Conservation (phyloP, 768 basidiomycete species). For the Cystobasidium ongulense region DNA sequence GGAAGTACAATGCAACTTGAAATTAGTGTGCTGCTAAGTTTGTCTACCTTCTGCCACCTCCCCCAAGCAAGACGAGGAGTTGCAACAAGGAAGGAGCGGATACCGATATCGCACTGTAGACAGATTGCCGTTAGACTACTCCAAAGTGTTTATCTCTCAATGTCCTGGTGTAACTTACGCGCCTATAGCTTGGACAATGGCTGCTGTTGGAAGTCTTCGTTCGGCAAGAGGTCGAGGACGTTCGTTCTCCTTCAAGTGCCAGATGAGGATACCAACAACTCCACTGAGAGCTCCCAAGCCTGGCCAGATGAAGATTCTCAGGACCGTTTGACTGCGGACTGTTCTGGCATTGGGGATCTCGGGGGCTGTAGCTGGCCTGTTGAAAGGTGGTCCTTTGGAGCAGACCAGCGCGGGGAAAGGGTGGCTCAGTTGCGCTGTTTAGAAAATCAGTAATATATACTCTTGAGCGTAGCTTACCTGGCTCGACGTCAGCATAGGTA, state of each 20-base stretch:
- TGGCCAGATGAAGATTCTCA: constrained; percentile 18
- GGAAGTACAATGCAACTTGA: too few species aligned
- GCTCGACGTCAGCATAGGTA: constrained; percentile 3
- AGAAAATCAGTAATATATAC: neutral
- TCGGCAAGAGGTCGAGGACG: constrained; percentile 11
- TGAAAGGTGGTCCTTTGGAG: neutral
- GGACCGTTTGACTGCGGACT: neutral
- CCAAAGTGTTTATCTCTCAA: too few species aligned
- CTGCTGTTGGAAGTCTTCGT: neutral
- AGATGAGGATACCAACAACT: constrained; percentile 20
- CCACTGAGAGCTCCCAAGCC: constrained; percentile 3
- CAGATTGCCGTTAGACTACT: neutral
- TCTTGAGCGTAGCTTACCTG: neutral
- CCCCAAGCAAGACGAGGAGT: neutral
- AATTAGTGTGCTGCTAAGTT: too few species aligned
- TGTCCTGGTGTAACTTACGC: neutral
- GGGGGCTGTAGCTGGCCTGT: neutral
- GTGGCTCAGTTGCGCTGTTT: too few species aligned
- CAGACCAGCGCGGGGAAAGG: neutral
- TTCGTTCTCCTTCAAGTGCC: constrained; percentile 2
- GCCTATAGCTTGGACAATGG: constrained; percentile 14
- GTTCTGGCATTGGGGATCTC: neutral
- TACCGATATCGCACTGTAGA: neutral
- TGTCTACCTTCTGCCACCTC: neutral
- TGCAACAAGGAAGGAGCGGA: neutral